Evolutionary conservation across 371 early-diverging fungal species (phyloP).

Genomic region (Aphelidium insulamus): DNA sequence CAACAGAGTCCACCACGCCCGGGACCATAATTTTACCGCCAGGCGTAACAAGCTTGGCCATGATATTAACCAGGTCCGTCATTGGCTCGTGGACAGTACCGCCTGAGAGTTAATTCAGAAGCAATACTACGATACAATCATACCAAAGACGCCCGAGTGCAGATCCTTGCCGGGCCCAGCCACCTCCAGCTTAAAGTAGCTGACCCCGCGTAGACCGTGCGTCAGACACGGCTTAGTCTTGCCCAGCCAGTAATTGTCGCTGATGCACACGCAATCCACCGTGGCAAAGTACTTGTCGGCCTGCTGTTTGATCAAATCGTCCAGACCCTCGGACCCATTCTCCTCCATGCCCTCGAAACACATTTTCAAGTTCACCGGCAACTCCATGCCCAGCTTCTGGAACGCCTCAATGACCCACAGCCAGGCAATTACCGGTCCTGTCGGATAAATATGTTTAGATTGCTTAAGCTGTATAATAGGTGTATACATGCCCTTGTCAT

Average conservation of each 20-base stretch:
- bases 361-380: constrained; percentile 82
- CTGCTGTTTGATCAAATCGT: constrained; percentile 59
- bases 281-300: constrained; percentile 63
- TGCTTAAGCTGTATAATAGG: no score
- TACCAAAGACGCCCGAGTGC: constrained; percentile 23
- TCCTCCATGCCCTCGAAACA: constrained; percentile 92
- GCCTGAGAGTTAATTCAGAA: constrained; percentile 46
- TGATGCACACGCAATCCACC: constrained; percentile 84
- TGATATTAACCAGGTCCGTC: constrained; percentile 65
- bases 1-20: constrained; percentile 79
- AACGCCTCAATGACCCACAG: constrained; percentile 80
- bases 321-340: constrained; percentile 75
- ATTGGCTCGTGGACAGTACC: constrained; percentile 93
- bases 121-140: neutral
- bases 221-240: constrained; percentile 88
- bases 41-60: constrained; percentile 61
- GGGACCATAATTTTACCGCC: constrained; percentile 76
- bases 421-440: constrained; percentile 67
- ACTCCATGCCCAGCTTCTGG: constrained; percentile 60
- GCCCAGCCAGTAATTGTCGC: constrained; percentile 94
- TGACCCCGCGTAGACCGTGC: constrained; percentile 88
- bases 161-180: constrained; percentile 46
- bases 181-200: constrained; percentile 55
- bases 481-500: constrained; percentile 68
- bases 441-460: constrained; percentile 4